Conservation (phyloP, 2,329 filamentous ascomycete genomes). For the Coniochaeta sp. region DNA sequence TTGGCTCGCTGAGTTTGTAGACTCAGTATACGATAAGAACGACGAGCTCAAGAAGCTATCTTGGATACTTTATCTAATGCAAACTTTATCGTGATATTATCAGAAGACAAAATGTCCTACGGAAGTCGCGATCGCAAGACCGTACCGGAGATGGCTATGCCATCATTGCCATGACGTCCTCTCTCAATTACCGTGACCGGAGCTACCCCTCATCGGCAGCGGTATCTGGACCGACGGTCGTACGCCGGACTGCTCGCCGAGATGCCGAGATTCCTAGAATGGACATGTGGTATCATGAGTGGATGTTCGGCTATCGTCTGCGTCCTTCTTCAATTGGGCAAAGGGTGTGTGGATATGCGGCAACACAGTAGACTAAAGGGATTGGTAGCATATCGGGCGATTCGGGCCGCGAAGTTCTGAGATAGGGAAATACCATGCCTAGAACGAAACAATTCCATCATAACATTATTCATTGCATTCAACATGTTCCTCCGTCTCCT, state of each 20-base stretch:
- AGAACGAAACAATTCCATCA: not conserved
- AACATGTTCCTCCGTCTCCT: not conserved
- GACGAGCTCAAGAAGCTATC: not conserved
- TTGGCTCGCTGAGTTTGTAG: not conserved
- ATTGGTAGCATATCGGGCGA: too few relatives aligned
- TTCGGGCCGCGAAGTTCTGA: not conserved
- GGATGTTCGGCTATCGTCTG: not conserved
- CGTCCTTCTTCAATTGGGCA: not conserved
- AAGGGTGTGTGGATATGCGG: not conserved
- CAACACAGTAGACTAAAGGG: too few relatives aligned
- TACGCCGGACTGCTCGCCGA: not conserved
- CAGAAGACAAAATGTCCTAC: not conserved
- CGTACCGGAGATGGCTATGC: not conserved
- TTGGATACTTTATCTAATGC: too few relatives aligned
- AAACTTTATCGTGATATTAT: not conserved
- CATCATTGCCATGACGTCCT: not conserved
- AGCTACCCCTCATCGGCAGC: conserved; percentile 1
- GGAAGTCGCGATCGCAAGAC: not conserved
- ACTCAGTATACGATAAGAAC: not conserved
- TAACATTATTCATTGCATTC: not conserved
- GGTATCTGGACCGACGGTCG: not conserved
- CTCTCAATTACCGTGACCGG: not conserved
- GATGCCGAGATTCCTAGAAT: not conserved
- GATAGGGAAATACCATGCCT: not conserved
- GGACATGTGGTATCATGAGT: not conserved